A percentile compares a stretch with the other conserved stretches of the same genome.
These are phyloP conservation scores for Fusarium cicatricum DNA, from an alignment of 2,329 filamentous ascomycete species.

Conservation along the genomic window DNA sequence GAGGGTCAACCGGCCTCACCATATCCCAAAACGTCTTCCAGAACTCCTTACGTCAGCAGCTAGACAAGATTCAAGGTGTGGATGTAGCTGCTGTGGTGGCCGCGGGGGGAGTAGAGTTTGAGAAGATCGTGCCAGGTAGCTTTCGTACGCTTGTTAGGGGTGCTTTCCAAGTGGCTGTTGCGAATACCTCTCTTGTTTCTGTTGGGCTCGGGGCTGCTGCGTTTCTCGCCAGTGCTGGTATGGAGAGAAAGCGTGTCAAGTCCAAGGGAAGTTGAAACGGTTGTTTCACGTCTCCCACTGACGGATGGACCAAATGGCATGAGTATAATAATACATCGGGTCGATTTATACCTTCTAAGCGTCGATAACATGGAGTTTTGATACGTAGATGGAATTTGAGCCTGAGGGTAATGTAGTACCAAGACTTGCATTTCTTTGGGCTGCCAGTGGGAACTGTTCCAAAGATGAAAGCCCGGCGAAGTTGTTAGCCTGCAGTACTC, in stretches of 20 bases:
- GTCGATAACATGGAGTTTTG: too few relatives aligned
- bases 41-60: constrained; percentile 8
- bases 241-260: constrained; percentile 29
- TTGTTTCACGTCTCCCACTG: too few relatives aligned
- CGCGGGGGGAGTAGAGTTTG: constrained; percentile 19
- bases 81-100: constrained; percentile 22
- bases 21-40: constrained; percentile 37
- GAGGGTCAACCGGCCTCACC: constrained; percentile 44
- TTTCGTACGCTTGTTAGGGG: constrained; percentile 18
- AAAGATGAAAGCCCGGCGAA: too few relatives aligned
- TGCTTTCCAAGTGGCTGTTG: constrained; percentile 26
- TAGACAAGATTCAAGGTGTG: constrained; percentile 12
- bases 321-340: too few relatives aligned
- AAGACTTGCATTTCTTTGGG: too few relatives aligned
- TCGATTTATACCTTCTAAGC: too few relatives aligned
- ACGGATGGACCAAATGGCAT: too few relatives aligned
- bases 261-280: too few relatives aligned
- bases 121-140: constrained; percentile 15
- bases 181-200: constrained; percentile 33
- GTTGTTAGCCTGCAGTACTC: too few relatives aligned
- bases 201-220: constrained; percentile 25
- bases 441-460: too few relatives aligned
- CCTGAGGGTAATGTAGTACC: too few relatives aligned
- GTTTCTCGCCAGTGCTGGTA: constrained; percentile 29
- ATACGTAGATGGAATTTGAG: too few relatives aligned